These are phyloP conservation scores for Hymenoscyphus fructigenus DNA, from an alignment of 2,329 filamentous ascomycete genomes.

Conservation along the genomic window DNA sequence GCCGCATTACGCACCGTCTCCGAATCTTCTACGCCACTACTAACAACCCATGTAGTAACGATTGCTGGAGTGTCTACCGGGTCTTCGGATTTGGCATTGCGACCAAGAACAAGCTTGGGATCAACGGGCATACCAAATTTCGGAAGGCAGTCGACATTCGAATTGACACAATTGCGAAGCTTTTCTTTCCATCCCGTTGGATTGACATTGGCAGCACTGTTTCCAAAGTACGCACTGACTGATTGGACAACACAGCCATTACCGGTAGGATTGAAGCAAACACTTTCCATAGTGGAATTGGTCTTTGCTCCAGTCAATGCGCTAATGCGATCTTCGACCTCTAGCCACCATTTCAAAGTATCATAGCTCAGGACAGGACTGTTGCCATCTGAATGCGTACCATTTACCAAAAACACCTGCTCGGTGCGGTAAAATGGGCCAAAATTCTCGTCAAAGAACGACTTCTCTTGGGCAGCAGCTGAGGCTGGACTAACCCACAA, in stretches of 20 bases:
- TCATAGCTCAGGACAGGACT: conserved; percentile 85
- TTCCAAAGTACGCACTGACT: conserved; percentile 82
- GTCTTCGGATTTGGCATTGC: conserved; percentile 64
- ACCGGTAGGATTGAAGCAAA: conserved; percentile 92
- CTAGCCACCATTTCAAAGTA: conserved; percentile 90
- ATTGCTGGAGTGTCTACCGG: conserved; percentile 75
- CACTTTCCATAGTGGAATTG: conserved; percentile 71
- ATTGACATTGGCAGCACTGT: conserved; percentile 60
- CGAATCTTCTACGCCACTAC: conserved; percentile 76
- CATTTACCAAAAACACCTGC: conserved; percentile 91
- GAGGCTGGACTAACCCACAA: conserved; percentile 97
- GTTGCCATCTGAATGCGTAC: conserved; percentile 61
- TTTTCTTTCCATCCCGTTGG: conserved; percentile 69
- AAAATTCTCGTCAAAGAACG: conserved; percentile 89
- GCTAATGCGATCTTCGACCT: conserved; percentile 75
- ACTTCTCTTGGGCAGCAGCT: conserved; percentile 85
- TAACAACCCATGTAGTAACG: conserved; percentile 92
- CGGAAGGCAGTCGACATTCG: conserved; percentile 82
- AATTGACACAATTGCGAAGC: conserved; percentile 70
- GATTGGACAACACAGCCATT: conserved; percentile 91
- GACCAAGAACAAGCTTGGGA: conserved; percentile 82
- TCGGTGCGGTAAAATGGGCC: conserved; percentile 95
- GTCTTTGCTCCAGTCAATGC: conserved; percentile 68
- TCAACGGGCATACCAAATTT: conserved; percentile 87
- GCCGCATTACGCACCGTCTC: conserved; percentile 70